Evolutionary conservation across 1,284 basidiomycete genomes (phyloP), one percentile per base, ranked within the genome.

Genomic region (Ustilago curta): DNA sequence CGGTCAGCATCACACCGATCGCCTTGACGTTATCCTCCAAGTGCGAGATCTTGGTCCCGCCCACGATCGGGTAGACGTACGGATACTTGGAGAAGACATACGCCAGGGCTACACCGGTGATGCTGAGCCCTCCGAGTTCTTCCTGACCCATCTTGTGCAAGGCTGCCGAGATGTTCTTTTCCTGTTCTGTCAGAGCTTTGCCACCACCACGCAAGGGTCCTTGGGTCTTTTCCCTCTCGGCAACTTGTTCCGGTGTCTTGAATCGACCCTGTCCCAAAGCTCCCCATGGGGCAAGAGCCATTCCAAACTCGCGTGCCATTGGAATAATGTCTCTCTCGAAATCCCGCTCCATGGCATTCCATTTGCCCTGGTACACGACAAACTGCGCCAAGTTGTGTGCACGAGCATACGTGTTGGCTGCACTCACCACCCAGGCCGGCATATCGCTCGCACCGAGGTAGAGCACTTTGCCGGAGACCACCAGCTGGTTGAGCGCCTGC

Each of bases 251-350:
- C 32, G 79, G 75, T 1, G 77, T 76, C 47, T 78, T 86, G 58
- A 90, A 85, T 16, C 87, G 87, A 0, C 87, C 87, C 21, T 75
- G 85, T 0, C 86, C 88, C 14, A 90, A 83, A 0, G 89, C 88
- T 43, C 87, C 86, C 88, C 88, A 90, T 0, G 88, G 88, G 0
- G 87, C 87, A 0, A 90, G 82, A 0, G 88, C 86, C 86, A 87
- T 85, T 53, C 87, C 87, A 54, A 87, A 87, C 59, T 70, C 78
- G 35, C 85, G 84, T 51, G 82, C 85, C 89, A 90, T 90, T 7
- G 89, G 89, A 52, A 91, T 87, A 70, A 90, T 88, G n/a, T 90
- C 89, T 14, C 89, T 86, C 84, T 90, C 89, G 58, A 90, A 85
- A 63, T 88, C 88, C 49, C 89, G 86, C 40, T 75, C 60, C 60